phyloP scores from a whole-genome alignment of 2,329 filamentous ascomycete species.

The Penicillium sp. region DNA sequence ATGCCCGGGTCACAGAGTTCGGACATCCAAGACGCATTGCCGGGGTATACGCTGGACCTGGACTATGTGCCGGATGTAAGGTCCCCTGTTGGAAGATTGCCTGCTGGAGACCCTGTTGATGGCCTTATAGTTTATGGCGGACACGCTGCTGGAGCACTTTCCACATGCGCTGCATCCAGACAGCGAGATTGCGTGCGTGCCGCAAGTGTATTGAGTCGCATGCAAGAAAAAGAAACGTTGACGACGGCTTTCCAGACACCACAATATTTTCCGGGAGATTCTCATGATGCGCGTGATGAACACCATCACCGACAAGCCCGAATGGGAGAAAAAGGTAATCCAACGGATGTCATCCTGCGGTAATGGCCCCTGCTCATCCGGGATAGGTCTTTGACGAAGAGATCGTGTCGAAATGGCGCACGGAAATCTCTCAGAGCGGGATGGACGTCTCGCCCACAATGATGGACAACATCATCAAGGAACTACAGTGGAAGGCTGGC shows the following conservation, averaged over 20 bases:
- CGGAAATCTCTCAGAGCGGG: slow-evolving; percentile 25
- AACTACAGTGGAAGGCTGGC: slow-evolving; percentile 51
- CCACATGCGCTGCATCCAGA: no score
- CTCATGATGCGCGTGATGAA: slow-evolving; percentile 45
- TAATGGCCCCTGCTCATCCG: background rate
- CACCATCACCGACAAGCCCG: slow-evolving; percentile 42
- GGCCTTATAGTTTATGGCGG: no score
- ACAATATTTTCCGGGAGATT: slow-evolving; percentile 27
- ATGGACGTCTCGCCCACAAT: slow-evolving; percentile 34
- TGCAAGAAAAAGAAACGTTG: no score
- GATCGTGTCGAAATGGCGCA: slow-evolving; percentile 36
- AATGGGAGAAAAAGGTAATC: slow-evolving; percentile 46
- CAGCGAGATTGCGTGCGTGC: no score
- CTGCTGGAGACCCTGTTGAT: no score
- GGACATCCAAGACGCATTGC: background rate
- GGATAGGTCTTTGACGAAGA: slow-evolving; percentile 35
- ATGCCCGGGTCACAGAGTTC: no score
- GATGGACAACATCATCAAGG: slow-evolving; percentile 44
- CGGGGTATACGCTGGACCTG: slow-evolving; percentile 2
- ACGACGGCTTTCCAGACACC: background rate
- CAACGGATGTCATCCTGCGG: no score
- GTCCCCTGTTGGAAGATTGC: background rate
- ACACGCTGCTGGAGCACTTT: no score
- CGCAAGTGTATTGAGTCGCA: no score
- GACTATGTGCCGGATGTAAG: background rate